Evolutionary conservation across 148 eudicot species (phyloP), one percentile per base, ranked within the genome.

Genomic region (Spergularia bocconei): DNA sequence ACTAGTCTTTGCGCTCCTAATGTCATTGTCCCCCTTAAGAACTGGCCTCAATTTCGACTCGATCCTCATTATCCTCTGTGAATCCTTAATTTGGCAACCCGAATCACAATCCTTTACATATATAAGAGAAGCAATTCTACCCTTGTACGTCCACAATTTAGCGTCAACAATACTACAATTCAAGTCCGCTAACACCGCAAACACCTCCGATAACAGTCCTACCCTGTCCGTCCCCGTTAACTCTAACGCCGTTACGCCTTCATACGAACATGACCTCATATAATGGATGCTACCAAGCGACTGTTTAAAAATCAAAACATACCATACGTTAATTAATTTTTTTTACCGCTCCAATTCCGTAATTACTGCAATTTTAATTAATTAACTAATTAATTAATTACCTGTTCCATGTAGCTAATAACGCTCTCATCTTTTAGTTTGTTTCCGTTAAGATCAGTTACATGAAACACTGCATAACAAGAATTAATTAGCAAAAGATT

Each of bases 111-210:
- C 98, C 79, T 92, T 91, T 0, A 92, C 73, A 47, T 86, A 86
- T 4, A 94, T 90, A 17, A 91, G 87, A 63, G 97, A 88, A 4
- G 98, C 98, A 13, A 94, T 87, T 20, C 98, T 83, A 1, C 98
- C 96, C 50, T 94, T 90, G 77, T 94, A 92, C 0, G 98, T 92
- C 98, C 98, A 94, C 36, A 91, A 82, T 67, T 91, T 91, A 0
- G 98, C 85, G 52, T 91, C 94, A 10, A 90, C 97, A 52, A 94
- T 87, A 69, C 82, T 87, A 76, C 93, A 90, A 13, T 87, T 77
- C 72, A 91, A 75, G 54, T 90, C 87, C 0, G 95, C 78, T 20
- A 94, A 75, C 8, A 94, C 98, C 0, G 97, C 98, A n/a, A 90
- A 91, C 33, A 94, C 91, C 80, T 94, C 98, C 0, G 98, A 94